Evolutionary conservation across 768 basidiomycete species (phyloP), one percentile per base, ranked within the genome.

Genomic region (Multifurca ochricompacta): DNA sequence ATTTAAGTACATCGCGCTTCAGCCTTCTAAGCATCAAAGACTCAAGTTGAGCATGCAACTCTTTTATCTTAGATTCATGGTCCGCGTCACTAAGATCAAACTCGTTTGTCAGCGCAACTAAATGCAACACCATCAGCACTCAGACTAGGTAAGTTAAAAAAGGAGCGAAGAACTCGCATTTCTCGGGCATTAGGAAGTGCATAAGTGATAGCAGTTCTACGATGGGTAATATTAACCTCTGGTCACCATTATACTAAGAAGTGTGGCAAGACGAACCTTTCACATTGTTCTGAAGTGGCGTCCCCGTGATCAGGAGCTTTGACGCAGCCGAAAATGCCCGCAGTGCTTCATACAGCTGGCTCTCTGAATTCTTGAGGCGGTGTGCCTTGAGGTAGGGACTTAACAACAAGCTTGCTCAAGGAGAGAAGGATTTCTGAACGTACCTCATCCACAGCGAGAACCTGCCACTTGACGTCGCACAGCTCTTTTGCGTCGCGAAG

Each of bases 131-230:
- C 60, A 19, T 52, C 31, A 60, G 45, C 25, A 31, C 9, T 27
- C 14, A 25, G 10, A 25, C 34, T 18, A 36, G 31, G 21, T 16
- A 23, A 23, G 19, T 9, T 27, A 6, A 30, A 6, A 30, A 13
- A 37, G 3, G 14, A 27, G 19, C 14, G 28, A 13, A 46, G 16
- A 31, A 65, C 86, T 68, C 61, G 90, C 91, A 99, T 73, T 91
- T 91, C 65, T 98, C 94, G 7, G 96, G 96, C 90, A 96, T 96
- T 61, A 98, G 75, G 77, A 99, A 99, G 69, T 98, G 96, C 95
- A 98, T 98, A 68, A 98, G 73, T 8, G 96, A 91, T 37, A 98
- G 75, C 32, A 99, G 73, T 69, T 99, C 96, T 96, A 65, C 6
- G 50, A 42, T 19, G 48, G 49, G 45, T 45, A 36, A 49, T 32